These are phyloP conservation scores for Didymella arachidicola DNA, from an alignment of 2,329 filamentous ascomycete species.

Conservation along the genomic window DNA sequence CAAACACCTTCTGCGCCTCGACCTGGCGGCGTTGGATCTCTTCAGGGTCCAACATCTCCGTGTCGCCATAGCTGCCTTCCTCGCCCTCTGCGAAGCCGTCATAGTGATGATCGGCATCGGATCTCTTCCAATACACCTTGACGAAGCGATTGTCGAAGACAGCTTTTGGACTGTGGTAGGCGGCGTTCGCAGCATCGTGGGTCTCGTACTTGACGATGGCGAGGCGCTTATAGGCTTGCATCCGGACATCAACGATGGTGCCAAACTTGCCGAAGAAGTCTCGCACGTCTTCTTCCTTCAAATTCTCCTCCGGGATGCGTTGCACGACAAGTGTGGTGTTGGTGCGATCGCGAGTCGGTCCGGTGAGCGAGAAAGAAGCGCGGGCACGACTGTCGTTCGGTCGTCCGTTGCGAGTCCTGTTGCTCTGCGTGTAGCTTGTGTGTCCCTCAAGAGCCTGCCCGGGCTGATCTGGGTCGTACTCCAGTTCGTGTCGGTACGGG, in stretches of 20 bases:
- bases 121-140: conserved; percentile 79
- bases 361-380: conserved; percentile 70
- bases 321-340: conserved; percentile 78
- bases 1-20: conserved; percentile 73
- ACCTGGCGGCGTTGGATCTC: conserved; percentile 74
- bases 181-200: conserved; percentile 71
- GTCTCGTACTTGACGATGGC: conserved; percentile 74
- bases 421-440: background rate
- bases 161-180: conserved; percentile 78
- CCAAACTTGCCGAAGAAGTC: conserved; percentile 78
- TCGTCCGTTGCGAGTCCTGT: background rate
- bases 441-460: conserved; percentile 29
- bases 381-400: conserved; percentile 37
- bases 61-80: conserved; percentile 22
- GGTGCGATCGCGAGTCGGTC: conserved; percentile 67
- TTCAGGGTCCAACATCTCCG: conserved; percentile 70
- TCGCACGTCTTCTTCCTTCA: conserved; percentile 70
- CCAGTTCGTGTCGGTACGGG: conserved; percentile 71
- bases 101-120: conserved; percentile 30
- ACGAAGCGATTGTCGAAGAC: conserved; percentile 88
- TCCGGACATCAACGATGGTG: conserved; percentile 66
- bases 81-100: conserved; percentile 31
- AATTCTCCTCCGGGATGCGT: conserved; percentile 76
- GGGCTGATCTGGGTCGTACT: conserved; percentile 68
- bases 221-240: conserved; percentile 71